Evolutionary conservation across 2,329 filamentous ascomycete genomes (phyloP).

Genomic region (Fusarium sulawesiense): DNA sequence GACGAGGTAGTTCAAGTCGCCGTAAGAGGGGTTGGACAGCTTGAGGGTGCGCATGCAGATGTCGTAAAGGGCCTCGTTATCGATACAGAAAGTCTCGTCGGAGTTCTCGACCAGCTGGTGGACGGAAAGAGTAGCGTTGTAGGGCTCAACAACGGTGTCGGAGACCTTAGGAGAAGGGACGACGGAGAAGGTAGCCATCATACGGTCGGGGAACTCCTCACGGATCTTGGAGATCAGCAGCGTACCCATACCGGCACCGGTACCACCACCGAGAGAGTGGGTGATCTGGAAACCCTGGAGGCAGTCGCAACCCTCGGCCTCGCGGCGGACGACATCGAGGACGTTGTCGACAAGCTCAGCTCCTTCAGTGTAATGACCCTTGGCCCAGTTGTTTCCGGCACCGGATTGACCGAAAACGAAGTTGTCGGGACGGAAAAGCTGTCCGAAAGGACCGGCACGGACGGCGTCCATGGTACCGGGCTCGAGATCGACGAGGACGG

Average conservation of each 20-base stretch:
- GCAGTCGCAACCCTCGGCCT: conserved; percentile 99
- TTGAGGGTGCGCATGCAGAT: conserved; percentile 99
- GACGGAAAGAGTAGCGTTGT: conserved; percentile 98
- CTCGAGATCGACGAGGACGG: conserved; percentile 99
- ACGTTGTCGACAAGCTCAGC: conserved; percentile 98
- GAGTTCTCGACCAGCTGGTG: conserved; percentile 99
- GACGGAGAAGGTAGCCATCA: conserved; percentile 99
- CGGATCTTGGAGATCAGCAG: conserved; percentile 99
- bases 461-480: conserved; percentile 99
- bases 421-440: conserved; percentile 99
- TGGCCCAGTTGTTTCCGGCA: conserved; percentile 99
- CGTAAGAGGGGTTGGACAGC: conserved; percentile 98
- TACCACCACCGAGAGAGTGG: conserved; percentile 99
- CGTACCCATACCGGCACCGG: conserved; percentile 99
- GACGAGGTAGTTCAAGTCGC: conserved; percentile 99
- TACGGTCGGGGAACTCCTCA: conserved; percentile 99
- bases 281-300: conserved; percentile 99
- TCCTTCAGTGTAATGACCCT: conserved; percentile 99
- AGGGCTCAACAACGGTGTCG: conserved; percentile 99
- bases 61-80: conserved; percentile 99
- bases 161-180: conserved; percentile 99
- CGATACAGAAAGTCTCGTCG: conserved; percentile 99
- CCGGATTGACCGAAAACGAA: conserved; percentile 99
- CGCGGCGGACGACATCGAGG: conserved; percentile 96
- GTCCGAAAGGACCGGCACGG: conserved; percentile 96